A percentile compares a stretch with the other conserved stretches of the same genome.
These are phyloP conservation scores for Chloridella minuta DNA, from an alignment of 352 stramenopile species.

Conservation along the genomic window DNA sequence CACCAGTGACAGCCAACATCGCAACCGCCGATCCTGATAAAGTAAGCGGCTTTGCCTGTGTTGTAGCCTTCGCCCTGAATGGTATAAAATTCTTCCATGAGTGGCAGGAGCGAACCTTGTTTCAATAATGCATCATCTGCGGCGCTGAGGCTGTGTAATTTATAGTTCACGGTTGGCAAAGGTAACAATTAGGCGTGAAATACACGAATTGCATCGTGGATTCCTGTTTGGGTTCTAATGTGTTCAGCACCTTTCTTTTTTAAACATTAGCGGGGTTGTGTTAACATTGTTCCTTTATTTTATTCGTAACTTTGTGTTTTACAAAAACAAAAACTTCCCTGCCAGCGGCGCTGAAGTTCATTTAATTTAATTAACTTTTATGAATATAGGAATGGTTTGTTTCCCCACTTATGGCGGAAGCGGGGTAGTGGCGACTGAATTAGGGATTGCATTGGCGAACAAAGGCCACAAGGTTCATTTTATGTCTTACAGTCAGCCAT, in stretches of 20 bases:
- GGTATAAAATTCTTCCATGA: neutral
- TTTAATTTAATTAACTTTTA: neutral
- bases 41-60: neutral
- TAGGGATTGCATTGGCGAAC: neutral
- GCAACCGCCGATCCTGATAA: neutral
- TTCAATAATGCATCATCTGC: neutral
- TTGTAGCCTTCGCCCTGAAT: neutral
- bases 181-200: too few species aligned
- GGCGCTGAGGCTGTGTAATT: neutral
- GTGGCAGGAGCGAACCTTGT: neutral
- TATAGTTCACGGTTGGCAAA: neutral
- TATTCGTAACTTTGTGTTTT: too few species aligned
- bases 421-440: neutral
- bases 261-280: too few species aligned
- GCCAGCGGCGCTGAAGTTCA: too few species aligned
- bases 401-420: neutral
- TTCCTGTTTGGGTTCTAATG: too few species aligned
- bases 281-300: too few species aligned
- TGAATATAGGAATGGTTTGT: neutral
- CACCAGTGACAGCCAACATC: neutral
- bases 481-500: neutral
- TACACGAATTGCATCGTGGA: too few species aligned
- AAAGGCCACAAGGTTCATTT: neutral
- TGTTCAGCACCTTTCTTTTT: too few species aligned
- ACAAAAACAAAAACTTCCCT: too few species aligned